phyloP scores from a whole-genome alignment of 2,329 filamentous ascomycete genomes.

The Aspergillus pseudoterreus region DNA sequence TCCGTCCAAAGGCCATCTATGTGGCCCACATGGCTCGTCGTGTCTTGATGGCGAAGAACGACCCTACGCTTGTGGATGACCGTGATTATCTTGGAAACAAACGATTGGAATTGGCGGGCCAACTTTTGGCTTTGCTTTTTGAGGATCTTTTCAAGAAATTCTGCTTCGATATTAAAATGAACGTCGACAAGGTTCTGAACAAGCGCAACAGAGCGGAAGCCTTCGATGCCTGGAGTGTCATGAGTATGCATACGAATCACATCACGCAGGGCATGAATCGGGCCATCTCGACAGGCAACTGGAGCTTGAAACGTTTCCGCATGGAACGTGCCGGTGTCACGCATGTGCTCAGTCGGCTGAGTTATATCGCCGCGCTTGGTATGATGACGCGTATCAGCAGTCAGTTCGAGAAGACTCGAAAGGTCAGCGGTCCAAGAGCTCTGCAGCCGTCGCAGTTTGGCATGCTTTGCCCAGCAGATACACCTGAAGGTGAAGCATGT shows the following conservation, averaged over 20 bases:
- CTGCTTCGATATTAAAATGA: constrained; percentile 80
- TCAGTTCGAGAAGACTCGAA: constrained; percentile 98
- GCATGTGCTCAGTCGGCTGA: constrained; percentile 89
- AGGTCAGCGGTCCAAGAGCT: constrained; percentile 92
- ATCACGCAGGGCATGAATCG: constrained; percentile 94
- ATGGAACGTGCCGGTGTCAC: constrained; percentile 98
- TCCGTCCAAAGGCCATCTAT: constrained; percentile 94
- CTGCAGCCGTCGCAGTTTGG: constrained; percentile 97
- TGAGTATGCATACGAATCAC: constrained; percentile 77
- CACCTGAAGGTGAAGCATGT: constrained; percentile 96
- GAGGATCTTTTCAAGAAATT: constrained; percentile 98
- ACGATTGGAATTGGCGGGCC: constrained; percentile 87
- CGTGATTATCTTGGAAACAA: constrained; percentile 98
- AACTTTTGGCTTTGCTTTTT: constrained; percentile 88
- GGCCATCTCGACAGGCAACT: constrained; percentile 95
- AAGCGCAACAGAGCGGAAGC: constrained; percentile 86
- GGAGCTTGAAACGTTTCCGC: constrained; percentile 95
- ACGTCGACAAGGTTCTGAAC: constrained; percentile 91
- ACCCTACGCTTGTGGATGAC: constrained; percentile 87
- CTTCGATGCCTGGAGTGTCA: constrained; percentile 81
- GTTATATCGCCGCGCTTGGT: constrained; percentile 92
- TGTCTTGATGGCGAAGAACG: constrained; percentile 88
- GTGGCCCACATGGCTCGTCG: constrained; percentile 96
- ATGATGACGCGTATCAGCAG: constrained; percentile 99
- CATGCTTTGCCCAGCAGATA: constrained; percentile 96